phyloP scores from a whole-genome alignment of 306 rosid genomes.

The Casuarina cunninghamiana region DNA sequence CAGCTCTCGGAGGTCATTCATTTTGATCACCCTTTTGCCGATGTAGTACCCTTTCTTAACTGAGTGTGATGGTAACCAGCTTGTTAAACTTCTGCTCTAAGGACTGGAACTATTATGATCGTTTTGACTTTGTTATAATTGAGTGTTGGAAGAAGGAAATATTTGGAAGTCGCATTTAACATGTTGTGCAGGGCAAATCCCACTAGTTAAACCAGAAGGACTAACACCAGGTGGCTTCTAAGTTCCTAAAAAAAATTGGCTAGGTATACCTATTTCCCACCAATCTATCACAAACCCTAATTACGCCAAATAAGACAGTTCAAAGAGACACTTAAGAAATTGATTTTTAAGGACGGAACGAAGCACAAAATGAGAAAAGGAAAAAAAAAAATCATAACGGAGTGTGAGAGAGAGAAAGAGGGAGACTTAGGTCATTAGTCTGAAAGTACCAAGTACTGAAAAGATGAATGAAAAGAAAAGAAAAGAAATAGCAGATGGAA shows the following conservation, averaged over 20 bases:
- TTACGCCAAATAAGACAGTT: background rate
- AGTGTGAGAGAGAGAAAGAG: background rate
- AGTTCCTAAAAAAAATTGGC: background rate
- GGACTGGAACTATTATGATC: background rate
- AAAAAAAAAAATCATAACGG: background rate
- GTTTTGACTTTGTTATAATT: no score
- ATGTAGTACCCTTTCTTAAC: no score
- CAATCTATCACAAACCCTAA: background rate
- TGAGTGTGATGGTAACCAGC: no score
- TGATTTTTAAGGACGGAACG: background rate
- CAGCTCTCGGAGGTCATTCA: background rate
- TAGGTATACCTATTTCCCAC: background rate
- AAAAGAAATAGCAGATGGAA: background rate
- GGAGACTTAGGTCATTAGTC: background rate
- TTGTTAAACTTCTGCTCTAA: no score
- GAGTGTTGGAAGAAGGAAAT: background rate
- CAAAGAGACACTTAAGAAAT: background rate
- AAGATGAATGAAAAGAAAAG: background rate
- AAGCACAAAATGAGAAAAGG: background rate
- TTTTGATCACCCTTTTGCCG: background rate
- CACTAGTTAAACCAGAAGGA: background rate
- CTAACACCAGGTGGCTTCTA: background rate
- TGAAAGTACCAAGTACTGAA: background rate
- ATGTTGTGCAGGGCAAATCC: background rate
- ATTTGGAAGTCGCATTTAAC: background rate